A percentile compares a stretch with the other conserved stretches of the same genome.
These are phyloP conservation scores for Fremontodendron californicum DNA, from an alignment of 345 rosid genomes.

Conservation along the genomic window DNA sequence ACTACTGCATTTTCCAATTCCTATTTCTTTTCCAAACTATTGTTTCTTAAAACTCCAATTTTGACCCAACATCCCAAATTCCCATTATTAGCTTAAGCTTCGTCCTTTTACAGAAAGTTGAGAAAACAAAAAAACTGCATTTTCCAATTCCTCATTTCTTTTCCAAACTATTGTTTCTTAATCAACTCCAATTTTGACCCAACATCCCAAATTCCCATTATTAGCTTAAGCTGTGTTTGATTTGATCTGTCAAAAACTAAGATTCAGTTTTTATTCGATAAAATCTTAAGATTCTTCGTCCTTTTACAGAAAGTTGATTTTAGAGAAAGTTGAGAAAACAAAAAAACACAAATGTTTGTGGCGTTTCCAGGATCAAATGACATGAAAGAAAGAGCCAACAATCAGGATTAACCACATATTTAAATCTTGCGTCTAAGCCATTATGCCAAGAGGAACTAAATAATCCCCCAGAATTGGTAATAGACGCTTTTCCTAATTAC, in stretches of 20 bases:
- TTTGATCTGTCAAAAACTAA: not conserved
- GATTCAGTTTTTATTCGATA: no score
- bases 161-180: no score
- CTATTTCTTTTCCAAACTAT: no score
- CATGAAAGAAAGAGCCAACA: slow-evolving; percentile 31
- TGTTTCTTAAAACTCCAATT: no score
- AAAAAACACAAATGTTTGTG: slow-evolving; percentile 33
- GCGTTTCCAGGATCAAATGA: slow-evolving; percentile 79
- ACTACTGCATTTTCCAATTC: no score
- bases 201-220: not conserved
- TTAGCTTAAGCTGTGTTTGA: not conserved
- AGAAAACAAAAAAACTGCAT: not conserved
- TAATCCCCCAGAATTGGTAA: slow-evolving; percentile 92
- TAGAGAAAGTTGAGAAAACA: not conserved
- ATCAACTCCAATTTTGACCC: not conserved
- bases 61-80: not conserved
- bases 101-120: not conserved
- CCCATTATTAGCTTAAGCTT: not conserved
- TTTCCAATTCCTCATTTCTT: no score
- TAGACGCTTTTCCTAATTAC: slow-evolving; percentile 42
- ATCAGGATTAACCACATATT: slow-evolving; percentile 77
- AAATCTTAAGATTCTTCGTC: no score
- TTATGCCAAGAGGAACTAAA: slow-evolving; percentile 67
- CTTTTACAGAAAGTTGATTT: no score
- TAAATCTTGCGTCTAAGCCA: slow-evolving; percentile 77